Percentiles rank a stretch among this genome's conserved stretches.
These are phyloP conservation scores for Citrullus colocynthis DNA, from an alignment of 306 rosid genomes.

Conservation along the genomic window DNA sequence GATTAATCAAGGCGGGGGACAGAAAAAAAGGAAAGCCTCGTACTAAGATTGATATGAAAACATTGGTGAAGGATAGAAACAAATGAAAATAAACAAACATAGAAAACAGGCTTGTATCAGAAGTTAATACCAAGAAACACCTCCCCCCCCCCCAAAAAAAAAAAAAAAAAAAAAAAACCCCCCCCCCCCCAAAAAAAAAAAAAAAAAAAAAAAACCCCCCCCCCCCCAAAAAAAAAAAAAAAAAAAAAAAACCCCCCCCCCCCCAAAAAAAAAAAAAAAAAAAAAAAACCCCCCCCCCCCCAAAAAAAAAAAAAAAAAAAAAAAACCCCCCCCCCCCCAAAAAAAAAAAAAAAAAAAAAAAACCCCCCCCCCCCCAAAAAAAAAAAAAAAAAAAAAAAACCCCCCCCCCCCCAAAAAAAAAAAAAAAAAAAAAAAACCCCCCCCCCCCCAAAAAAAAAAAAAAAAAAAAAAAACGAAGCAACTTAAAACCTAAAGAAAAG, in stretches of 20 bases:
- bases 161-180: not conserved
- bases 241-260: not conserved
- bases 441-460: not conserved
- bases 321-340: not conserved
- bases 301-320: not conserved
- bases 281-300: no score
- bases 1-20: no score
- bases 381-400: not conserved
- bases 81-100: not conserved
- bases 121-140: not conserved
- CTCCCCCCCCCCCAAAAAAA: not conserved
- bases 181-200: no score
- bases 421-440: not conserved
- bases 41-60: not conserved
- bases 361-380: not conserved
- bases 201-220: not conserved
- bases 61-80: not conserved
- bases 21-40: no score
- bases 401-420: not conserved
- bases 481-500: not conserved
- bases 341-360: not conserved
- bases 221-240: not conserved
- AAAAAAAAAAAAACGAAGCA: not conserved
- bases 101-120: not conserved
- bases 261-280: not conserved